These are phyloP conservation scores for Prillingera fragicola DNA, from an alignment of 1,284 basidiomycete genomes.

Conservation along the genomic window DNA sequence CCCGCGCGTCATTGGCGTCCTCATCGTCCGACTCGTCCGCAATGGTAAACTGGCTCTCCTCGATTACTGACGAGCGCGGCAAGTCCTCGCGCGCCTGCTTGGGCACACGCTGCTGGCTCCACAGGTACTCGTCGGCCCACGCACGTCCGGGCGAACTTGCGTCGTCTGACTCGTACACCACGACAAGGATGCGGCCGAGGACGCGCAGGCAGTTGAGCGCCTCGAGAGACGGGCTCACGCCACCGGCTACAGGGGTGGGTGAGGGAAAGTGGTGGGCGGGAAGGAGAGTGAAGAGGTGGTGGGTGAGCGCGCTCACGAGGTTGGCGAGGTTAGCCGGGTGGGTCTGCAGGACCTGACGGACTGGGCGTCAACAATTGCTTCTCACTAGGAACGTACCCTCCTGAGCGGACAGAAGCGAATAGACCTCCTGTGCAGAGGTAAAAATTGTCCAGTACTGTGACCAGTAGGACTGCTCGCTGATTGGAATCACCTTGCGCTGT, in stretches of 20 bases:
- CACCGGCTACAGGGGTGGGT: constrained; percentile 44
- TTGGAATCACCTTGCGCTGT: constrained; percentile 59
- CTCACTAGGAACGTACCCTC: constrained; percentile 59
- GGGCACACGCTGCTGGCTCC: background rate
- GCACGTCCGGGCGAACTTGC: constrained; percentile 46
- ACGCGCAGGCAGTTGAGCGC: constrained; percentile 82
- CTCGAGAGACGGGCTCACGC: constrained; percentile 62
- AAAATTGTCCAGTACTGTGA: constrained; percentile 78
- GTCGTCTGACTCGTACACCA: constrained; percentile 72
- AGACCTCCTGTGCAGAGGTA: constrained; percentile 79
- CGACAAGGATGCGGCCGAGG: constrained; percentile 76
- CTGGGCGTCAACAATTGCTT: constrained; percentile 46
- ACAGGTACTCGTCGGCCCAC: constrained; percentile 14
- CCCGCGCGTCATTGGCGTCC: constrained; percentile 56
- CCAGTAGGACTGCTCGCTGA: constrained; percentile 69
- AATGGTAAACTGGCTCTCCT: constrained; percentile 66
- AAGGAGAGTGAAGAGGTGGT: constrained; percentile 71
- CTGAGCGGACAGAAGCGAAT: constrained; percentile 74
- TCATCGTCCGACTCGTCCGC: constrained; percentile 52
- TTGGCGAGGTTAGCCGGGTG: constrained; percentile 79
- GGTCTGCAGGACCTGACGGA: constrained; percentile 70
- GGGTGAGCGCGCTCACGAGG: constrained; percentile 66
- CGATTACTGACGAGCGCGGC: constrained; percentile 42
- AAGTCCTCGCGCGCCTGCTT: constrained; percentile 5
- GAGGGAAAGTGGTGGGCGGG: constrained; percentile 75